Evolutionary conservation across 148 eudicot species (phyloP), one percentile per base, ranked within the genome.

Genomic region (Rhododendron griersonianum): DNA sequence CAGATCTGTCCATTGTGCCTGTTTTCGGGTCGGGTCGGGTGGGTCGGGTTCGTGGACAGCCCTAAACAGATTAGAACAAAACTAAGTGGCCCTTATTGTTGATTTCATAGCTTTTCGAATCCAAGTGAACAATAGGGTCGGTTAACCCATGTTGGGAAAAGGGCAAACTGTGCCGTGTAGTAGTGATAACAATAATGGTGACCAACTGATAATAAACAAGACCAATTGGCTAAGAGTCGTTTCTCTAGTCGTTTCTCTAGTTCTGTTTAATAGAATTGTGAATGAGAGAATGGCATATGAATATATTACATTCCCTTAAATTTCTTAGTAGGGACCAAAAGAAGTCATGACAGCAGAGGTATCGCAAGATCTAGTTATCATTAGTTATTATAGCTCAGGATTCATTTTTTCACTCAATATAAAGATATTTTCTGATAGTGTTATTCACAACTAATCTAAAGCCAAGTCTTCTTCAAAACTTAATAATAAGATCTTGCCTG

Each of bases 31-130:
- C n/a, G n/a, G n/a, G n/a, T n/a, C n/a, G n/a, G n/a, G n/a, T n/a
- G n/a, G n/a, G n/a, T n/a, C n/a, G n/a, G n/a, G n/a, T n/a, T n/a
- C n/a, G n/a, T n/a, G n/a, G n/a, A n/a, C n/a, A n/a, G n/a, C n/a
- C n/a, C n/a, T n/a, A n/a, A 95, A 28, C 99, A 94, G 92, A 98
- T 98, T 55, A 91, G 98, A 87, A 86, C 92, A 78, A 93, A 94
- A 90, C 96, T 94, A 88, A 91, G 97, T 86, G 28, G 11, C 81
- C 78, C 21, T 59, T 30, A 23, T 82, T 77, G 25, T 7, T 89
- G 47, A 67, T 48, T 65, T 84, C 23, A 28, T 75, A 53, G 84
- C 44, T 78, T 81, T 76, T 84, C 44, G 13, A 50, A 78, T 33
- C 45, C 41, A 55, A 37, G 7, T 21, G 21, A 67, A 39, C 74